Evolutionary conservation across 2,329 filamentous ascomycete genomes (phyloP), one percentile per base, ranked within the genome.

Genomic region (Cladosporium sp.): DNA sequence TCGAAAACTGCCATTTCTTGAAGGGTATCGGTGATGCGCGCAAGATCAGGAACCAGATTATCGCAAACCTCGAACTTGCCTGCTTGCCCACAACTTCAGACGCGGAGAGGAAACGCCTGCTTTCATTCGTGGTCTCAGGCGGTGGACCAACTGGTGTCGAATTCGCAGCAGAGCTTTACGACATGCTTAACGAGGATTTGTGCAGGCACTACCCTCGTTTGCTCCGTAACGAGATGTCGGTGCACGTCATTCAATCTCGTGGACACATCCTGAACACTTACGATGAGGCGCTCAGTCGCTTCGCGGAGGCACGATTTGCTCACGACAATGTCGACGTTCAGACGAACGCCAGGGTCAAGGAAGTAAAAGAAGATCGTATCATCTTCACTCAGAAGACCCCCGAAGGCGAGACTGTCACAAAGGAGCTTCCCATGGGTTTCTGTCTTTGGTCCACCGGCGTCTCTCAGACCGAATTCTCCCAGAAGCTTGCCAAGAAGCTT

Each of bases 391-490:
- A 99, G 77, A 90, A 92, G 74, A 84, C 84, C 59, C 86, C 91
- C 3, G 83, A 92, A 64, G 93, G 92, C 52, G 86, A 88, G 34
- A 79, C 89, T 0, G 73, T 97, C n/a, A 90, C 88, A 28, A 99
- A 99, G 78, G 95, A 99, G 74, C 87, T 99, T 0, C 94, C 95
- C 0, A 93, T 92, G 83, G 95, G 93, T 32, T 97, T 99, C 81
- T 98, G 95, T 73, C 84, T 99, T 15, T 99, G 95, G 95, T 98
- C 95, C 0, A 99, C 95, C 0, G 95, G 95, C 68, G 94, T 99
- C 38, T 79, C 93, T 0, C 95, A 96, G 76, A 91, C 92, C 4
- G 86, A 91, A 30, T 88, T 99, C 70, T 91, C 88, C 76, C 87
- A 92, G 78, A 89, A 82, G 21, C 81, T 99, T 32, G 89, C 93